Conservation (phyloP, 371 early-diverging fungal genomes). For the Mortierella polycephala region DNA sequence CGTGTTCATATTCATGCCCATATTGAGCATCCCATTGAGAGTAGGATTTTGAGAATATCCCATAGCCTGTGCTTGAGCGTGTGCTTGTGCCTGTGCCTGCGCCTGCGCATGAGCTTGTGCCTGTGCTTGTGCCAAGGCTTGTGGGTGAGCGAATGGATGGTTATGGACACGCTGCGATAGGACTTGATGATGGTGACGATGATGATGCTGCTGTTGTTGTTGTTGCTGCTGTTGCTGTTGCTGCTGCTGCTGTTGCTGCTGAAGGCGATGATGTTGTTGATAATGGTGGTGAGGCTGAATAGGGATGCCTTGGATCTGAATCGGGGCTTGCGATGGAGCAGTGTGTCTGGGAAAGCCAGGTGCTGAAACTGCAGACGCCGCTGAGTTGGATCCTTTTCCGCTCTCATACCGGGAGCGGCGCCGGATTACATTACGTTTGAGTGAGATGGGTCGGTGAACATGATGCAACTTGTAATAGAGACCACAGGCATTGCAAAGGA, state of each 20-base stretch:
- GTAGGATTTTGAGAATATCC: not conserved
- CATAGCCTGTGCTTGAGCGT: conserved; percentile 2
- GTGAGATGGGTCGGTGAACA: conserved; percentile 79
- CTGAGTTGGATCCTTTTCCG: conserved; percentile 20
- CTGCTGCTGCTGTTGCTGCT: conserved; percentile 1
- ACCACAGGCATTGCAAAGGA: conserved; percentile 97
- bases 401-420: conserved; percentile 82
- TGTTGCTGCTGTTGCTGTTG: not conserved
- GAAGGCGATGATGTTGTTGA: not conserved
- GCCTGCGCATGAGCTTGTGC: conserved; percentile 6
- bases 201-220: not conserved
- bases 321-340: conserved; percentile 4
- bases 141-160: not conserved
- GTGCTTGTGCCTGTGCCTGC: conserved; percentile 9
- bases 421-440: conserved; percentile 86
- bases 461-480: conserved; percentile 93
- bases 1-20: not conserved
- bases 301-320: conserved; percentile 9
- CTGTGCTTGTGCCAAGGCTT: conserved; percentile 4
- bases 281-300: conserved; percentile 1
- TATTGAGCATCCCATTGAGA: not conserved
- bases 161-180: not conserved
- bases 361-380: not conserved
- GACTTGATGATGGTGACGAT: not conserved
- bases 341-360: conserved; percentile 7